phyloP scores from a whole-genome alignment of 805 yeast genomes.

The Cyberlindnera mycetangii region DNA sequence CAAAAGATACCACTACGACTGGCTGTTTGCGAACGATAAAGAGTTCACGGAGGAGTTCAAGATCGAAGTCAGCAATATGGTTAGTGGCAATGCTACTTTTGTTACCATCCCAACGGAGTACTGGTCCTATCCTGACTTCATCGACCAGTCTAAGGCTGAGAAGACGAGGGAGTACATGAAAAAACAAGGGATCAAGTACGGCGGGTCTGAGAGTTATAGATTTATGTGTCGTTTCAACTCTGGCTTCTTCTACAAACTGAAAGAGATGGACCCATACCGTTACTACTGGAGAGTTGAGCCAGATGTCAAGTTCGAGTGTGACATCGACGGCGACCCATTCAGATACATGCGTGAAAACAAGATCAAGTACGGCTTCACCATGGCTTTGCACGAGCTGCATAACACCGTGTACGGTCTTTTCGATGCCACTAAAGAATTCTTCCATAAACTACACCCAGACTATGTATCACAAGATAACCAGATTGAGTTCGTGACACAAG shows the following conservation, averaged over 20 bases:
- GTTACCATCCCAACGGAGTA: constrained; percentile 56
- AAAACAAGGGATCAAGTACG: constrained; percentile 49
- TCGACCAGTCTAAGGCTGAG: constrained; percentile 49
- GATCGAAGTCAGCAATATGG: constrained; percentile 39
- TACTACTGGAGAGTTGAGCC: constrained; percentile 83
- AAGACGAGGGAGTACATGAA: constrained; percentile 41
- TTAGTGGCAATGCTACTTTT: constrained; percentile 57
- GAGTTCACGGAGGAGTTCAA: constrained; percentile 56
- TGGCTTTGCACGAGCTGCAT: constrained; percentile 60
- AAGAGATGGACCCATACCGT: constrained; percentile 52
- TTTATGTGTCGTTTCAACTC: constrained; percentile 57
- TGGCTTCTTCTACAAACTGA: constrained; percentile 60
- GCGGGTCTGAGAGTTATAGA: constrained; percentile 60
- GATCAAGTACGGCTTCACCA: constrained; percentile 64
- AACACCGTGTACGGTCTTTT: constrained; percentile 64
- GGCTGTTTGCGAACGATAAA: constrained; percentile 72
- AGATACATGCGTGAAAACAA: constrained; percentile 50
- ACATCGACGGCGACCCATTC: constrained; percentile 62
- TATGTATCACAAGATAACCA: constrained; percentile 49
- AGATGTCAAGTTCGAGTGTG: constrained; percentile 57
- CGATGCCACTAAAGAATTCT: constrained; percentile 48
- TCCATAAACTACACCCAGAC: constrained; percentile 42
- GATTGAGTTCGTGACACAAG: constrained; percentile 60
- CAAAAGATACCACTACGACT: constrained; percentile 58
- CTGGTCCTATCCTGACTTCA: constrained; percentile 66